These are phyloP conservation scores for Phascolomyces articulosus DNA, from an alignment of 371 early-diverging fungal species.

Conservation along the genomic window DNA sequence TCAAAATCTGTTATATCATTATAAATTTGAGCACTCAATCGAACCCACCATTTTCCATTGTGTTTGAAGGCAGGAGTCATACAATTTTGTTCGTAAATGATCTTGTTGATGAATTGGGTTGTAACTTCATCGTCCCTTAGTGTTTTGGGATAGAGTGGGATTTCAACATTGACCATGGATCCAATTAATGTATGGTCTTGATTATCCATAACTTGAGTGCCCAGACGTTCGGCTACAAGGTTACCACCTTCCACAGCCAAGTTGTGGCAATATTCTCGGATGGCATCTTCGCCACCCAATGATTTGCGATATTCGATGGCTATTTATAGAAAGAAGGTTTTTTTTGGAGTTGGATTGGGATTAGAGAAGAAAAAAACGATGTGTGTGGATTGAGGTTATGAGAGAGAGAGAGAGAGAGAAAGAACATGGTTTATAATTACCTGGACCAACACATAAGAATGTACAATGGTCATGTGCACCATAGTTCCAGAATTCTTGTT, in stretches of 20 bases:
- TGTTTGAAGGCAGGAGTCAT: constrained; percentile 49
- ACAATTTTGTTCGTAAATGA: constrained; percentile 48
- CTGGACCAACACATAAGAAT: constrained; percentile 49
- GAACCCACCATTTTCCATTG: constrained; percentile 51
- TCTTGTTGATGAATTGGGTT: constrained; percentile 34
- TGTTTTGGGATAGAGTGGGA: constrained; percentile 47
- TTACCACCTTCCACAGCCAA: constrained; percentile 65
- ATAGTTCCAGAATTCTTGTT: constrained; percentile 39
- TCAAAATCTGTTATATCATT: constrained; percentile 56
- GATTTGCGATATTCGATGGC: constrained; percentile 56
- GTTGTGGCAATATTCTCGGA: constrained; percentile 55
- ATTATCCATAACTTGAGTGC: constrained; percentile 63
- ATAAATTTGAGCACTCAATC: constrained; percentile 66
- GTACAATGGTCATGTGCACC: constrained; percentile 38
- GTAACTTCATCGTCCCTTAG: constrained; percentile 18
- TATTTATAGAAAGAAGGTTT: background rate
- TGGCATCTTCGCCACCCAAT: constrained; percentile 59
- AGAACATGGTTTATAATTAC: constrained; percentile 19
- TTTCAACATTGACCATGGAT: constrained; percentile 63
- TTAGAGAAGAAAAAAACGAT: too few species aligned
- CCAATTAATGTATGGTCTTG: constrained; percentile 40
- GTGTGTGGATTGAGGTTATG: too few species aligned
- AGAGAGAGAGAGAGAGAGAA: too few species aligned
- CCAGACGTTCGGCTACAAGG: constrained; percentile 56
- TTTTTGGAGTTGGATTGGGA: too few species aligned